phyloP scores from a whole-genome alignment of 2,329 filamentous ascomycete genomes.

The Trichoderma polysporum region DNA sequence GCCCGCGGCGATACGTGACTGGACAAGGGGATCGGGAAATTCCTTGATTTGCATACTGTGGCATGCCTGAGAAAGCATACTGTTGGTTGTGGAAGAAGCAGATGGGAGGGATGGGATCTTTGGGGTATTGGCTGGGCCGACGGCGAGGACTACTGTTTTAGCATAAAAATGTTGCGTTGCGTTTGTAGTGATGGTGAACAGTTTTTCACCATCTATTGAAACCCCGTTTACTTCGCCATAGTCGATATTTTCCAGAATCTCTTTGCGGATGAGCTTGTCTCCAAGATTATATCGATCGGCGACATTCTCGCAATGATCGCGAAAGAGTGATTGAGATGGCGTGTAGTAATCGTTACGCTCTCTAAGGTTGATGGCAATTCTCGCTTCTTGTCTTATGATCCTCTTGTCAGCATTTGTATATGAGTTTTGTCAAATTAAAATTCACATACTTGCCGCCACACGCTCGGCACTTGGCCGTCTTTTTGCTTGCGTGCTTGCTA shows the following conservation, averaged over 20 bases:
- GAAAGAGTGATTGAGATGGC: conserved; percentile 61
- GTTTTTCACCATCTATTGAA: conserved; percentile 47
- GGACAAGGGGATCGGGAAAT: conserved; percentile 56
- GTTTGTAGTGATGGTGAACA: conserved; percentile 63
- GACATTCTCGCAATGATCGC: conserved; percentile 60
- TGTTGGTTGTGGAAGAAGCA: conserved; percentile 25
- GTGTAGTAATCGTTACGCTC: conserved; percentile 70
- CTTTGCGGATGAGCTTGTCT: conserved; percentile 57
- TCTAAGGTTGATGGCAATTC: conserved; percentile 61
- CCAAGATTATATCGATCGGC: conserved; percentile 52
- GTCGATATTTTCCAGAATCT: conserved; percentile 59
- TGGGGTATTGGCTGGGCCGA: conserved; percentile 66
- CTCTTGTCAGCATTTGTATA: conserved; percentile 13
- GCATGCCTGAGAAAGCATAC: conserved; percentile 45
- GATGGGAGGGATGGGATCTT: conserved; percentile 42
- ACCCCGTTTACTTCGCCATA: conserved; percentile 51
- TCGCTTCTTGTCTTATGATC: conserved; percentile 40
- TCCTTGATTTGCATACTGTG: conserved; percentile 64
- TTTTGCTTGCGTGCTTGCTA: conserved; percentile 72
- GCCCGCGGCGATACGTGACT: conserved; percentile 48
- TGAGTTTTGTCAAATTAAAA: fast-evolving
- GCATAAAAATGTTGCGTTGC: conserved; percentile 48
- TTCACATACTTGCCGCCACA: conserved; percentile 45
- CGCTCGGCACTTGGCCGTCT: conserved; percentile 38
- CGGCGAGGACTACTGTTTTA: conserved; percentile 65